phyloP scores from a whole-genome alignment of 768 basidiomycete genomes.

The Butyriboletus loyo region DNA sequence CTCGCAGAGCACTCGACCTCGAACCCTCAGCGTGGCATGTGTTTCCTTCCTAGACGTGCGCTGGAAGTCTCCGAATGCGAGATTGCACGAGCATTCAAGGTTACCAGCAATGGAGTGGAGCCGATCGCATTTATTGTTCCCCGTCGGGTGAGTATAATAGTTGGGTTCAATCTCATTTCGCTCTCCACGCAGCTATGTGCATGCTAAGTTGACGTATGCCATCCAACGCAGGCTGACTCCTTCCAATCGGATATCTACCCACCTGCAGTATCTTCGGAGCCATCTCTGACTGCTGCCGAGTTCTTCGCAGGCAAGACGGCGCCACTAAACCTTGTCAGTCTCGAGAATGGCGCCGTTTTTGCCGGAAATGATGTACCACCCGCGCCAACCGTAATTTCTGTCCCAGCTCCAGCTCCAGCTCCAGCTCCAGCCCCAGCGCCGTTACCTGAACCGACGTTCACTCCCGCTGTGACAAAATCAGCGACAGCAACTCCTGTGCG shows the following conservation, averaged over 20 bases:
- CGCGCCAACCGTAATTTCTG: slow-evolving; percentile 29
- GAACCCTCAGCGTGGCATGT: slow-evolving; percentile 95
- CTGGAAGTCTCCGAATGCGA: slow-evolving; percentile 90
- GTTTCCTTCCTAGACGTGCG: slow-evolving; percentile 90
- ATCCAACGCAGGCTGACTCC: slow-evolving; percentile 63
- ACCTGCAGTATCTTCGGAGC: slow-evolving; percentile 78
- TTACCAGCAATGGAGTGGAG: slow-evolving; percentile 70
- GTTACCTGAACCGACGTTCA: slow-evolving; percentile 34
- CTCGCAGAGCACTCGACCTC: slow-evolving; percentile 84
- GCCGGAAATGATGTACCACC: slow-evolving; percentile 24
- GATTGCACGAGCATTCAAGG: slow-evolving; percentile 92
- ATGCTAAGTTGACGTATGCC: neutral
- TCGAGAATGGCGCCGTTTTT: slow-evolving; percentile 62
- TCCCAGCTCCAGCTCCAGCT: slow-evolving; percentile 22
- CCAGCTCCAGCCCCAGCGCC: slow-evolving; percentile 25
- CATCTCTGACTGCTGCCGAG: slow-evolving; percentile 76
- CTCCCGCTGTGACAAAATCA: slow-evolving; percentile 33
- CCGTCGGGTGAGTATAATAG: slow-evolving; percentile 58
- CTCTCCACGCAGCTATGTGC: neutral
- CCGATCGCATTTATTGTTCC: slow-evolving; percentile 96
- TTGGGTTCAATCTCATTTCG: neutral
- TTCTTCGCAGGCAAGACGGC: slow-evolving; percentile 86
- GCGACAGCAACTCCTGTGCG: slow-evolving; percentile 18
- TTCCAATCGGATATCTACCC: slow-evolving; percentile 99
- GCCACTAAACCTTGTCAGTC: slow-evolving; percentile 72